Evolutionary conservation across 345 rosid species (phyloP).

Genomic region (Rubroshorea leprosula): DNA sequence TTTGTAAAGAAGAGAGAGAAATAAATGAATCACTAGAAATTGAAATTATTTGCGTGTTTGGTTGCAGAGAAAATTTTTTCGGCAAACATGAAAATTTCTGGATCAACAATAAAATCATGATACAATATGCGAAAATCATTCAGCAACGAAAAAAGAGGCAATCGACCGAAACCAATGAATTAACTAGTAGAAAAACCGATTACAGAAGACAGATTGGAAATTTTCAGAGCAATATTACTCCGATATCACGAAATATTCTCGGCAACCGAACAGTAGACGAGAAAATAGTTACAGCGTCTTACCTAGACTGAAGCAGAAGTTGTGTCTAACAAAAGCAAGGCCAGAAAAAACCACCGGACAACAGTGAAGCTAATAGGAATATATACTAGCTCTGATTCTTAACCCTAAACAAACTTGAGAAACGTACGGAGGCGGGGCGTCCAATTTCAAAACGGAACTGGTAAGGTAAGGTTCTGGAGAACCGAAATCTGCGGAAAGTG

Average conservation of each 20-base stretch:
- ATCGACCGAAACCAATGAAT: not conserved
- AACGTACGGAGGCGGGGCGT: not conserved
- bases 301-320: not conserved
- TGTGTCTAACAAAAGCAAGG: not conserved
- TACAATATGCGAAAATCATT: not conserved
- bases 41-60: constrained; percentile 59
- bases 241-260: not conserved
- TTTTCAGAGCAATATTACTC: not conserved
- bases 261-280: not conserved
- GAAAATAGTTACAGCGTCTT: not conserved
- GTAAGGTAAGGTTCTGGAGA: no score
- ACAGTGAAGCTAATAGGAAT: not conserved
- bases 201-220: not conserved
- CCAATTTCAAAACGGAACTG: not conserved
- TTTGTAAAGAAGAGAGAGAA: no score
- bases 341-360: not conserved
- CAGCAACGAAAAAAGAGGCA: no score
- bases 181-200: not conserved
- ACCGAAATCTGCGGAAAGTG: not conserved
- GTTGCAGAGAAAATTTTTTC: constrained; percentile 25
- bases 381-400: not conserved
- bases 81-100: no score
- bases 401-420: not conserved
- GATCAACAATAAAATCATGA: no score
- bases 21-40: no score